Conservation (phyloP, 805 yeast genomes). For the Cyberlindnera mississippiensis region DNA sequence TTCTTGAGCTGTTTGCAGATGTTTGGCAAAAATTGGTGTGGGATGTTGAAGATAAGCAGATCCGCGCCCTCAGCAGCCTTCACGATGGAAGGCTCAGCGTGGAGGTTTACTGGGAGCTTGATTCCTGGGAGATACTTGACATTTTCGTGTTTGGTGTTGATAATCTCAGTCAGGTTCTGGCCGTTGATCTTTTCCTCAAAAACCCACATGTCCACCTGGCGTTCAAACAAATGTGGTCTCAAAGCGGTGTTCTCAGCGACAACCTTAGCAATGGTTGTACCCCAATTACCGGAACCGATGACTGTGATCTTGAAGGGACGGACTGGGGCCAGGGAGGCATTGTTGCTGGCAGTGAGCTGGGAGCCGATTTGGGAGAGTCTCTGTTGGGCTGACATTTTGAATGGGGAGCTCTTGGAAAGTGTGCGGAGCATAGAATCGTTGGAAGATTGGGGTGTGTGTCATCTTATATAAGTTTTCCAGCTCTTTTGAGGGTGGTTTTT, state of each 20-base stretch:
- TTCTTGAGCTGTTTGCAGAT: slow-evolving; percentile 65
- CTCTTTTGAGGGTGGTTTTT: too few relatives aligned
- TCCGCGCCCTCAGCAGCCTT: slow-evolving; percentile 80
- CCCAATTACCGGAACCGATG: slow-evolving; percentile 98
- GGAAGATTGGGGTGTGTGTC: too few relatives aligned
- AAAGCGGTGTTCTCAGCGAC: slow-evolving; percentile 81
- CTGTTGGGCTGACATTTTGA: slow-evolving; percentile 21
- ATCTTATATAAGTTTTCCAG: too few relatives aligned
- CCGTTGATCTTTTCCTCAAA: slow-evolving; percentile 82
- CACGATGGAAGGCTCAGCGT: slow-evolving; percentile 81
- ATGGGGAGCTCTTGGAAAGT: background rate
- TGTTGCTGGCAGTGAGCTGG: slow-evolving; percentile 18
- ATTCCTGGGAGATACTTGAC: slow-evolving; percentile 92
- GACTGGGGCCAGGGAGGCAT: slow-evolving; percentile 22
- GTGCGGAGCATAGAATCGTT: too few relatives aligned
- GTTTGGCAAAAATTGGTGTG: slow-evolving; percentile 89
- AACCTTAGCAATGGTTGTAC: slow-evolving; percentile 94
- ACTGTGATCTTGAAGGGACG: slow-evolving; percentile 58
- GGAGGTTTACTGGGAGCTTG: slow-evolving; percentile 76
- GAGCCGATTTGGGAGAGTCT: slow-evolving; percentile 23
- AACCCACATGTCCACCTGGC: slow-evolving; percentile 93
- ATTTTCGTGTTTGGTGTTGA: slow-evolving; percentile 87
- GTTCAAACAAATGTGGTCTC: slow-evolving; percentile 68
- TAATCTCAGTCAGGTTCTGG: slow-evolving; percentile 72
- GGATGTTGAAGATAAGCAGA: slow-evolving; percentile 87